Evolutionary conservation across 1,139 yeast species (phyloP).

Genomic region (Geotrichum armillariae): DNA sequence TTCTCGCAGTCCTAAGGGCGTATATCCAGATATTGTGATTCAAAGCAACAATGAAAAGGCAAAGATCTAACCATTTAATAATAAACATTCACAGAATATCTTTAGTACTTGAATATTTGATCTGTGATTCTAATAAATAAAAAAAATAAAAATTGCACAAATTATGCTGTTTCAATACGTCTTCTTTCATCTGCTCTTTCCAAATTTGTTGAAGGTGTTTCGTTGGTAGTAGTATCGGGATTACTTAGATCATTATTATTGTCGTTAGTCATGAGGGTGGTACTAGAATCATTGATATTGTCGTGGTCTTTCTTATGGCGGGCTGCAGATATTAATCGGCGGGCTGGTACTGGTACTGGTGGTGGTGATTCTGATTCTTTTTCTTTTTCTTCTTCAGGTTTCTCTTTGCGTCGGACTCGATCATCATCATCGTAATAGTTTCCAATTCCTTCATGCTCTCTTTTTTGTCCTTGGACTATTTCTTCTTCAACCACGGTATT

Average conservation of each 20-base stretch:
- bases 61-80: slow-evolving; percentile 10
- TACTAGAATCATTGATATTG: neutral
- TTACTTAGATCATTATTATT: neutral
- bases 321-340: neutral
- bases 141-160: no score
- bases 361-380: neutral
- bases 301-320: neutral
- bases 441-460: neutral
- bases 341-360: neutral
- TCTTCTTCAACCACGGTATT: neutral
- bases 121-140: no score
- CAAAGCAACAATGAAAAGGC: slow-evolving; percentile 8
- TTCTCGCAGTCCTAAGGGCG: slow-evolving; percentile 18
- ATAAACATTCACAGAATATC: neutral
- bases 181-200: slow-evolving; percentile 5
- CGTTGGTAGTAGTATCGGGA: neutral
- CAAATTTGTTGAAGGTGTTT: neutral
- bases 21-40: slow-evolving; percentile 23
- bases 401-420: neutral
- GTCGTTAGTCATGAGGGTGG: neutral
- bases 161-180: slow-evolving; percentile 1
- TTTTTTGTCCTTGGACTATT: neutral
- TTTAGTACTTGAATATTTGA: no score
- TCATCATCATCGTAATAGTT: neutral
- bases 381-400: neutral